Base-by-base conservation (phyloP, 1,284 basidiomycete genomes). In the Puccinia polysora region DNA sequence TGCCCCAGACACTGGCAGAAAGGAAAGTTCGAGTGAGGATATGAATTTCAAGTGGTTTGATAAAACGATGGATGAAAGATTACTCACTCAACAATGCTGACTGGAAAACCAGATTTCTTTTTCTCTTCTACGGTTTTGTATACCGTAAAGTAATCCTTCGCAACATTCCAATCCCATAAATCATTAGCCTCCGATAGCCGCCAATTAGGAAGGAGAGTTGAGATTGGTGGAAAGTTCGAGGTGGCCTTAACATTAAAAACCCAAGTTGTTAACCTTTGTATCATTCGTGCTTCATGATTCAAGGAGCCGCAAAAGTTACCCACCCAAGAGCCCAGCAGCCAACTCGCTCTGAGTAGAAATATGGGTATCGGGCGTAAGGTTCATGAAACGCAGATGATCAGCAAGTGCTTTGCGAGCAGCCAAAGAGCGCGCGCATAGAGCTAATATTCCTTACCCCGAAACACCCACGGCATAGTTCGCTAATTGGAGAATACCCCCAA, bases 1-100 rank as follows among this genome's bases (percentile, higher is more conserved):
- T 50, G 10, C 69, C 60, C 69, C 69, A 72, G 15, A 43, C 69
- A 55, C 68, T 70, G 25, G 15, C 8, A 68, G 23, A 25, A 40
- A 4, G 45, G 25, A 18, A 30, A 20, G 45, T 15, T 8, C 18
- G n/a, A 25, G 15, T n/a, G n/a, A 53, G 20, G 14, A 32, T 23
- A 52, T 4, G 20, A 18, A 52, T 18, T 8, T 38, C 7, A 10
- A 36, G 28, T 5, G 20, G 32, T 50, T n/a, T n/a, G n/a, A 50
- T 38, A 32, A 7, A 30, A 40, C 2, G 28, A 6, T 43, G 49
- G n/a, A n/a, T n/a, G n/a, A n/a, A n/a, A n/a, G n/a, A n/a, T n/a
- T n/a, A 59, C 68, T 62, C 23, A 70, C 68, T 72, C 69, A 18
- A 64, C 69, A 28, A 72, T 53, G 36, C 69, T 72, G 15, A 56